Evolutionary conservation across 2,329 filamentous ascomycete genomes (phyloP).

Genomic region (Alternaria triticimaculans): DNA sequence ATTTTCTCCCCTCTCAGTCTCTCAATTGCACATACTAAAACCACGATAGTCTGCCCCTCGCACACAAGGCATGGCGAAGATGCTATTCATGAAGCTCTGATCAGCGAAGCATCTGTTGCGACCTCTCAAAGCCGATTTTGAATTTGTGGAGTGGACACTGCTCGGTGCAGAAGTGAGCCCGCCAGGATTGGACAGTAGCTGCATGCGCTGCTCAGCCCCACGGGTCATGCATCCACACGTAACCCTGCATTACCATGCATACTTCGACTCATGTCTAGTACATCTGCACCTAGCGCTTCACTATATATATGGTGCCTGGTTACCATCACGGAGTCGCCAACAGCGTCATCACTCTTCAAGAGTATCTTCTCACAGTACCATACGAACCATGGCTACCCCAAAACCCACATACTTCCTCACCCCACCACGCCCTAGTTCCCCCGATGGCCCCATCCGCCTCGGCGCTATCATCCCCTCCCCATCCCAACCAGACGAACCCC

Average conservation of each 20-base stretch:
- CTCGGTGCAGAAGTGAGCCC: neutral
- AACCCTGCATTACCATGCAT: neutral
- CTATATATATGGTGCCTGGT: neutral
- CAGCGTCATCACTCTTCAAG: neutral
- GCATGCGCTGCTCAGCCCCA: neutral
- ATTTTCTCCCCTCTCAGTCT: no score
- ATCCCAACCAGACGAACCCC: constrained; percentile 10
- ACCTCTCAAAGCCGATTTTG: no score
- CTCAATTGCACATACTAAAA: no score
- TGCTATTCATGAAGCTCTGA: neutral
- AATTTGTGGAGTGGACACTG: neutral
- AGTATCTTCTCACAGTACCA: no score
- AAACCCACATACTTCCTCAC: neutral
- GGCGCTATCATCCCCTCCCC: constrained; percentile 13
- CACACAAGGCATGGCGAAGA: neutral
- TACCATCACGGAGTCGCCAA: neutral
- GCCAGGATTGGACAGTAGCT: neutral
- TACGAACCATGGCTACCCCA: neutral
- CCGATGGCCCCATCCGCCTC: constrained; percentile 10
- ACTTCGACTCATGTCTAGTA: neutral
- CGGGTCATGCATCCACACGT: neutral
- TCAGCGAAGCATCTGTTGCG: no score
- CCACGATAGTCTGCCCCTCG: no score
- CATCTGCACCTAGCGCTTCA: neutral
- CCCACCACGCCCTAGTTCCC: neutral